These are phyloP conservation scores for Cymbopogon citratus DNA, from an alignment of 176 grass and related monocot genomes.

Conservation along the genomic window DNA sequence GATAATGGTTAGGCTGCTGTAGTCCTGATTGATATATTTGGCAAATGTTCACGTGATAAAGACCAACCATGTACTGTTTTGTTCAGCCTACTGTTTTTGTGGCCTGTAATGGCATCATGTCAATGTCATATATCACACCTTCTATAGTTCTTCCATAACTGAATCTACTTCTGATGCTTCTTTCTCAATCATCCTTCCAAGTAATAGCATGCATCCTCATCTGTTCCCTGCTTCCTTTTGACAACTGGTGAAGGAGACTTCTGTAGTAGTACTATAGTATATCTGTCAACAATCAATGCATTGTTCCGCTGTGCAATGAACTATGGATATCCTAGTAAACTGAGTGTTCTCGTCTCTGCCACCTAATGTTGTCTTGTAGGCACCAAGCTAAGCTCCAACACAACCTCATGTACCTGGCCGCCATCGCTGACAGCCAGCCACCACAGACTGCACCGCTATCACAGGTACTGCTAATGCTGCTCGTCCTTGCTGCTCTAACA, in stretches of 20 bases:
- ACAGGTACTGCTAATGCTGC: conserved; percentile 49
- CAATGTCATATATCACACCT: conserved; percentile 1
- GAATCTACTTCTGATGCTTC: background rate
- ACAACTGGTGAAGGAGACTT: background rate
- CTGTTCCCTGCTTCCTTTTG: background rate
- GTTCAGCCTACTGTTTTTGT: conserved; percentile 25
- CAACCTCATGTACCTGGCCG: conserved; percentile 98
- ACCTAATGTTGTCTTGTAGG: conserved; percentile 36
- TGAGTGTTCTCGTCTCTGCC: conserved; percentile 3
- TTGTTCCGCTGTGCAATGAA: background rate
- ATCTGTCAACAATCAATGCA: background rate
- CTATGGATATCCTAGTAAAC: background rate
- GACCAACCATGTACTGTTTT: conserved; percentile 1
- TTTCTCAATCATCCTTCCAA: background rate
- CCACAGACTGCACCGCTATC: conserved; percentile 61
- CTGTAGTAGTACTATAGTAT: background rate
- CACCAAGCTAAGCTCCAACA: conserved; percentile 98
- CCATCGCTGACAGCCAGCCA: conserved; percentile 91
- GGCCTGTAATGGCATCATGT: background rate
- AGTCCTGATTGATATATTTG: background rate
- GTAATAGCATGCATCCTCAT: conserved; percentile 26
- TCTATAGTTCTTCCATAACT: background rate
- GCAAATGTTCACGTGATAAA: background rate
- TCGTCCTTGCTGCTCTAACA: background rate
- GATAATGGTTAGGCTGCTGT: background rate